Percentiles rank a stretch among this genome's conserved stretches.
These are phyloP conservation scores for Otatea glauca DNA, from an alignment of 176 grass and related monocot species.

Conservation along the genomic window DNA sequence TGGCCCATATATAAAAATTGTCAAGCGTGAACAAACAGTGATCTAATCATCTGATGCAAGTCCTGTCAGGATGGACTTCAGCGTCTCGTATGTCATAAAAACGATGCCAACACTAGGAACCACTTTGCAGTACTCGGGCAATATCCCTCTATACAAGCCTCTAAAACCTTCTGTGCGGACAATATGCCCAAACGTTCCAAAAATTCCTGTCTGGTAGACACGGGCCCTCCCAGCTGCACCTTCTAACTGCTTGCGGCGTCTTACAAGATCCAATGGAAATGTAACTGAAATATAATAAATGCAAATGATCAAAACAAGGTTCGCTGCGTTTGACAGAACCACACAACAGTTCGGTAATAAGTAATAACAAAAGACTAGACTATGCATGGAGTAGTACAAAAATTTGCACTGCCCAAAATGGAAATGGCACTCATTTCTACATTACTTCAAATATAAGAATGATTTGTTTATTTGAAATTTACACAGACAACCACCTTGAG, in stretches of 20 bases:
- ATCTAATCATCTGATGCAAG: constrained; percentile 54
- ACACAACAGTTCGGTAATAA: background rate
- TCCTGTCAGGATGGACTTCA: constrained; percentile 67
- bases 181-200: constrained; percentile 86
- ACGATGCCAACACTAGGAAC: constrained; percentile 89
- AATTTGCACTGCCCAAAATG: background rate
- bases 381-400: background rate
- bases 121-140: constrained; percentile 95
- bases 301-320: constrained; percentile 7
- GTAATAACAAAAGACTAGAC: background rate
- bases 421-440: constrained; percentile 3
- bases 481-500: background rate
- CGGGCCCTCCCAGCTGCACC: constrained; percentile 79
- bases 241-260: constrained; percentile 89
- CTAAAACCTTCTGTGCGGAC: constrained; percentile 65
- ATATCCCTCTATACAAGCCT: constrained; percentile 95
- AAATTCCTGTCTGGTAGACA: constrained; percentile 73
- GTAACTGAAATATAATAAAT: constrained; percentile 62
- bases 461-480: background rate
- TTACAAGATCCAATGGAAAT: constrained; percentile 90
- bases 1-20: constrained; percentile 60
- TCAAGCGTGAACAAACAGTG: background rate
- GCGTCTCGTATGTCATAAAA: constrained; percentile 92
- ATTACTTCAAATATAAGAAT: constrained; percentile 6
- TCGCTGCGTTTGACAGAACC: constrained; percentile 1